Evolutionary conservation across 306 rosid species (phyloP).

Genomic region (Lagenaria siceraria): DNA sequence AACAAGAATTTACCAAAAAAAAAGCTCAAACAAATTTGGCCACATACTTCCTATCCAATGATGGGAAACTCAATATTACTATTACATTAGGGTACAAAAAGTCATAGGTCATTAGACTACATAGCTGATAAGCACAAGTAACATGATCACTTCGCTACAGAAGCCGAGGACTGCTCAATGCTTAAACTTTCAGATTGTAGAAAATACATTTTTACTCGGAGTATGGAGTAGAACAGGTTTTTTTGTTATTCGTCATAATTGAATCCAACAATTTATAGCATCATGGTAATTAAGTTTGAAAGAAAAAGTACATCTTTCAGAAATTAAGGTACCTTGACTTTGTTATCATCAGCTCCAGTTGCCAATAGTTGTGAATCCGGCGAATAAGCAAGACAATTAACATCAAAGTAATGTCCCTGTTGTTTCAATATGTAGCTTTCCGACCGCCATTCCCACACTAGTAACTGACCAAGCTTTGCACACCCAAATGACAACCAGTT

Average conservation of each 20-base stretch:
- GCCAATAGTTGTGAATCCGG: constrained; percentile 79
- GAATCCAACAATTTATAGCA: not conserved
- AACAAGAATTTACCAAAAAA: not conserved
- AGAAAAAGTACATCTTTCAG: not conserved
- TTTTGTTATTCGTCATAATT: not conserved
- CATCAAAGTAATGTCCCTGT: constrained; percentile 98
- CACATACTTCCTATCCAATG: not conserved
- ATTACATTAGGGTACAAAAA: not conserved
- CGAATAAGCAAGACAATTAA: constrained; percentile 73
- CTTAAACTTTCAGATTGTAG: not conserved
- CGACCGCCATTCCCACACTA: constrained; percentile 96
- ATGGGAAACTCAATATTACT: not conserved
- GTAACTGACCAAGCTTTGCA: constrained; percentile 80
- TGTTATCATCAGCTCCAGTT: constrained; percentile 97
- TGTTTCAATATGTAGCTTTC: constrained; percentile 89
- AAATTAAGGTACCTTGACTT: constrained; percentile 66
- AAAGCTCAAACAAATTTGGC: not conserved
- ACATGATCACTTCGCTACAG: not conserved
- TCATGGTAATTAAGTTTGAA: not conserved
- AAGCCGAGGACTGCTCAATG: not conserved
- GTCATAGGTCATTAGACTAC: not conserved
- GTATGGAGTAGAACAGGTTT: not conserved
- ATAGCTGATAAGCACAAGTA: not conserved
- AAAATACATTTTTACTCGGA: not conserved
- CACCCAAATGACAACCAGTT: constrained; percentile 90